phyloP scores from a whole-genome alignment of 441 rosid genomes.

The Pelargonium cotyledonis region DNA sequence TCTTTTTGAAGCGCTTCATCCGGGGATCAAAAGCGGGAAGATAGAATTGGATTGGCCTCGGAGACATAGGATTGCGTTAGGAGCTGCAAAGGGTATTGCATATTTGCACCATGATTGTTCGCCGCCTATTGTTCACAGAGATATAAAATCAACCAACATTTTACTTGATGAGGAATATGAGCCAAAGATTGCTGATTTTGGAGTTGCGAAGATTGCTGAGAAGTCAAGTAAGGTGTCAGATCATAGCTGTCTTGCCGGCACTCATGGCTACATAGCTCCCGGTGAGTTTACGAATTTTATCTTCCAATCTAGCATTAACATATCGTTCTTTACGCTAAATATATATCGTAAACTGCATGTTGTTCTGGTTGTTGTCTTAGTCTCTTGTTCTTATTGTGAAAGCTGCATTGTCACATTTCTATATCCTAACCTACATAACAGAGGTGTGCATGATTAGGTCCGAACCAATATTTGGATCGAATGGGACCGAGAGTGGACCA shows the following conservation, averaged over 20 bases:
- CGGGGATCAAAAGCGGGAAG: constrained; percentile 41
- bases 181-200: constrained; percentile 82
- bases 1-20: constrained; percentile 56
- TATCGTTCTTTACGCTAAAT: too few species aligned
- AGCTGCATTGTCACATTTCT: too few species aligned
- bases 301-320: too few species aligned
- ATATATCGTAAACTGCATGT: too few species aligned
- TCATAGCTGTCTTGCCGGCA: constrained; percentile 60
- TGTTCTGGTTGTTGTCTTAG: too few species aligned
- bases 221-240: constrained; percentile 35
- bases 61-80: constrained; percentile 65
- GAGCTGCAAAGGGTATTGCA: constrained; percentile 77
- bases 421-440: too few species aligned
- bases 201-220: constrained; percentile 66
- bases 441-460: too few species aligned
- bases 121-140: constrained; percentile 73
- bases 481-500: too few species aligned
- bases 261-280: constrained; percentile 88
- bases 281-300: constrained; percentile 37
- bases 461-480: too few species aligned
- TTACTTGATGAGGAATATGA: constrained; percentile 57
- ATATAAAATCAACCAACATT: constrained; percentile 80
- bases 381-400: too few species aligned
- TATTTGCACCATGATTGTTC: constrained; percentile 83
- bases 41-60: constrained; percentile 56